phyloP scores from a whole-genome alignment of 169 alveolate genomes.

The Plasmodium chabaudi region DNA sequence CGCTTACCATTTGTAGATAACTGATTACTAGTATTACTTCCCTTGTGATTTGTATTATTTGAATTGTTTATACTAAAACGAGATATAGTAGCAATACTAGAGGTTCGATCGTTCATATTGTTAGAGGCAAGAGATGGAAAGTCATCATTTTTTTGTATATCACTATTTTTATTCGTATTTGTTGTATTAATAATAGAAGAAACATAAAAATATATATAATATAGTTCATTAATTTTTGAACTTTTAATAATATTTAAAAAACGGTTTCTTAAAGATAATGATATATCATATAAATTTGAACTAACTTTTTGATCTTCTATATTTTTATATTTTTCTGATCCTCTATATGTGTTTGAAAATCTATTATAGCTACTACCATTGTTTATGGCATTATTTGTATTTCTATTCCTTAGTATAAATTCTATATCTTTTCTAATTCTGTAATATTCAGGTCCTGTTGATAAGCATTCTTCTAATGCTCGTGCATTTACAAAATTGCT shows the following conservation, averaged over 20 bases:
- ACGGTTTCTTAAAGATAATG: conserved; percentile 66
- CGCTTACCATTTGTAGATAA: too few relatives aligned
- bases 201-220: conserved; percentile 54
- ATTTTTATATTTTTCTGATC: neutral
- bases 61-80: neutral
- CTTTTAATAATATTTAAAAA: conserved; percentile 66
- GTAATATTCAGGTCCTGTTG: conserved; percentile 74
- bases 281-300: conserved; percentile 49
- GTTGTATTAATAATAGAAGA: conserved; percentile 17
- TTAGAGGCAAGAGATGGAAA: conserved; percentile 20
- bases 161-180: neutral
- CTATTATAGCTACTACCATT: conserved; percentile 3
- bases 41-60: neutral
- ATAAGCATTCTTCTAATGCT: conserved; percentile 75
- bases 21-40: neutral
- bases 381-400: neutral
- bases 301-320: conserved; percentile 16
- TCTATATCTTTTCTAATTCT: conserved; percentile 72
- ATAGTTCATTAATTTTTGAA: conserved; percentile 54
- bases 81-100: neutral
- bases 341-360: neutral
- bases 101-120: neutral
- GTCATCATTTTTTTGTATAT: conserved; percentile 9
- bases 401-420: conserved; percentile 10
- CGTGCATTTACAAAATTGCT: conserved; percentile 57